These are phyloP conservation scores for Pyrus pyrifolia DNA, from an alignment of 306 rosid species.

Conservation along the genomic window DNA sequence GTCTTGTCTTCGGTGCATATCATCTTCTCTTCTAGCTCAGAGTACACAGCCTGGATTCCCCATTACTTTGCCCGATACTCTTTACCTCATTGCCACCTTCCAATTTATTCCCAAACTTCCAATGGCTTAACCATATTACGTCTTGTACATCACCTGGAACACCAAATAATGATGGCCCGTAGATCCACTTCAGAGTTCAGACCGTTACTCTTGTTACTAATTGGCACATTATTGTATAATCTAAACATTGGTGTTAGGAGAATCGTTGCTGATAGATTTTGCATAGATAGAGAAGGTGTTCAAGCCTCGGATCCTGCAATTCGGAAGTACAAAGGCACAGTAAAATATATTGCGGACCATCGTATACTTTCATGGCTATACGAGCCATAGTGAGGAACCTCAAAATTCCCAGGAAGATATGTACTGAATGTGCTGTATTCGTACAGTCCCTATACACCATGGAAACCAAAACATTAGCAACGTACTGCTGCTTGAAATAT, in stretches of 20 bases:
- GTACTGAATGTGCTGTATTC: not conserved
- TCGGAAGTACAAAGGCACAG: not conserved
- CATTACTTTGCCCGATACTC: no score
- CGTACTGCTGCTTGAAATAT: no score
- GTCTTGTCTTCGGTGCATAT: not conserved
- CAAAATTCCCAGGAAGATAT: not conserved
- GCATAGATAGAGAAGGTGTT: not conserved
- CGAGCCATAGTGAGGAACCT: not conserved
- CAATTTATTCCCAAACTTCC: no score
- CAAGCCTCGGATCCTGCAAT: not conserved
- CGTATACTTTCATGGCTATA: not conserved
- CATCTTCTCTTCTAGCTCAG: not conserved
- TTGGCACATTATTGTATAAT: not conserved
- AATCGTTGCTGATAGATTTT: not conserved
- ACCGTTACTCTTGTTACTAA: not conserved
- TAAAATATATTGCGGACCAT: not conserved
- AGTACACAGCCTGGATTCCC: not conserved
- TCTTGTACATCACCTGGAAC: no score
- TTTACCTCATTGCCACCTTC: no score
- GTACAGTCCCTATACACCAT: not conserved
- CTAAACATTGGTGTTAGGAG: not conserved
- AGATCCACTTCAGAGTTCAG: not conserved
- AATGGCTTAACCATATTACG: no score
- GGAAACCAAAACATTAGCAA: no score
- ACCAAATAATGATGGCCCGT: not conserved